Evolutionary conservation across 1,284 basidiomycete genomes (phyloP).

Genomic region (Lentinus polychrous): DNA sequence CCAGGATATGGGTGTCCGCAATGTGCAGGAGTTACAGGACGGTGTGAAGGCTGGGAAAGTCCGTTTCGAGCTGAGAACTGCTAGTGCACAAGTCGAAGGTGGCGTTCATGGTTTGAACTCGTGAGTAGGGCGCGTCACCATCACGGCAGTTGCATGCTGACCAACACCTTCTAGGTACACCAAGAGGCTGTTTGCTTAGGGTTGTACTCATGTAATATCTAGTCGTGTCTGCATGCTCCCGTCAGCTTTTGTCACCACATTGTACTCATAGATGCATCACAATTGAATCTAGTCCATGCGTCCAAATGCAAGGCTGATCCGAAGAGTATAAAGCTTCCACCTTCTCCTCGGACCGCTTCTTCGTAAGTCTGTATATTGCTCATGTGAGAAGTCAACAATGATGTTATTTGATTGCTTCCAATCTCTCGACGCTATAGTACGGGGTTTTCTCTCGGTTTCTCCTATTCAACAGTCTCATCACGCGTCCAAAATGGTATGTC

Average conservation of each 20-base stretch:
- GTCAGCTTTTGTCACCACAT: background rate
- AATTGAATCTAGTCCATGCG: background rate
- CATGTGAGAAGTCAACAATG: too few species aligned
- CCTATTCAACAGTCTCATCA: too few species aligned
- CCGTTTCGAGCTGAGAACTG: constrained; percentile 91
- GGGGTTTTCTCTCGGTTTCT: background rate
- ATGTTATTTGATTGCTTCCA: too few species aligned
- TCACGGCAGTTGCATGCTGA: background rate
- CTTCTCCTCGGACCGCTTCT: background rate
- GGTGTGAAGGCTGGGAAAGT: constrained; percentile 65
- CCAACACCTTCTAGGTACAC: constrained; percentile 17
- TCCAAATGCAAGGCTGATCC: background rate
- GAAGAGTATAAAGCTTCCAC: background rate
- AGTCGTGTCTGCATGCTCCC: background rate
- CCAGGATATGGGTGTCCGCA: constrained; percentile 87
- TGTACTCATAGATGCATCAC: background rate
- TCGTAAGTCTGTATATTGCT: too few species aligned
- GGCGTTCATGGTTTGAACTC: constrained; percentile 92
- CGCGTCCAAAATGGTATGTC: too few species aligned
- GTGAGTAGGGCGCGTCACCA: constrained; percentile 34
- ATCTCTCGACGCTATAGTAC: background rate
- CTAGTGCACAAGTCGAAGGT: constrained; percentile 94
- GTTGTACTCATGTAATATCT: background rate
- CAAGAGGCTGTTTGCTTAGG: constrained; percentile 14
- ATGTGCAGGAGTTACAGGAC: constrained; percentile 53